Evolutionary conservation across 164 flowering plant species (phyloP).

Genomic region (Litsea cubeba): DNA sequence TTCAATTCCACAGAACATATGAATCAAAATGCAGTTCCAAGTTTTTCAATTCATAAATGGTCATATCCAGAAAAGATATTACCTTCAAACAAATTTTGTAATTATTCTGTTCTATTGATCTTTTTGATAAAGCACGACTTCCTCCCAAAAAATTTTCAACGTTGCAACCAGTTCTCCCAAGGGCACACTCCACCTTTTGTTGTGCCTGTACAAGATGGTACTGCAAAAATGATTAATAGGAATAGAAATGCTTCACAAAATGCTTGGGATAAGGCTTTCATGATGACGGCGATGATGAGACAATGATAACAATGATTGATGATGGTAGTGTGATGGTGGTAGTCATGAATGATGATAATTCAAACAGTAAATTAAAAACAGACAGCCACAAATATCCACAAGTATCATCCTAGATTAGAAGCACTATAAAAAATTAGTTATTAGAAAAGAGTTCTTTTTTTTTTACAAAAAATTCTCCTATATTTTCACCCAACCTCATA

Average conservation of each 20-base stretch:
- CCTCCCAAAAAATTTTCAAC: background rate
- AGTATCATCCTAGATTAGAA: background rate
- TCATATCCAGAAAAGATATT: background rate
- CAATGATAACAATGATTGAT: too few species aligned
- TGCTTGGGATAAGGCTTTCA: background rate
- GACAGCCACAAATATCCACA: background rate
- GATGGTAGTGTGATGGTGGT: too few species aligned
- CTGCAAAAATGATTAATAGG: background rate
- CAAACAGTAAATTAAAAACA: background rate
- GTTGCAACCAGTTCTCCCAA: background rate
- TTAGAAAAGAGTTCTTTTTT: too few species aligned
- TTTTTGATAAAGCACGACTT: background rate
- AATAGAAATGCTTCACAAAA: background rate
- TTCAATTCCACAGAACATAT: background rate
- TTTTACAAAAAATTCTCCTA: too few species aligned
- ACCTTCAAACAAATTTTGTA: background rate
- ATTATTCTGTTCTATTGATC: background rate
- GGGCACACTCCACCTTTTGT: background rate
- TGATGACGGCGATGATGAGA: background rate
- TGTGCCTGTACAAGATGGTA: background rate
- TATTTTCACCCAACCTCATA: too few species aligned
- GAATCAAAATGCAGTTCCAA: background rate
- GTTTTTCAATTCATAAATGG: background rate
- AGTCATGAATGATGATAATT: background rate
- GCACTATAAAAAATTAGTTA: too few species aligned